Evolutionary conservation across 2,329 filamentous ascomycete species (phyloP), one percentile per base, ranked within the genome.

Genomic region (Lasiodiplodia gonubiensis): DNA sequence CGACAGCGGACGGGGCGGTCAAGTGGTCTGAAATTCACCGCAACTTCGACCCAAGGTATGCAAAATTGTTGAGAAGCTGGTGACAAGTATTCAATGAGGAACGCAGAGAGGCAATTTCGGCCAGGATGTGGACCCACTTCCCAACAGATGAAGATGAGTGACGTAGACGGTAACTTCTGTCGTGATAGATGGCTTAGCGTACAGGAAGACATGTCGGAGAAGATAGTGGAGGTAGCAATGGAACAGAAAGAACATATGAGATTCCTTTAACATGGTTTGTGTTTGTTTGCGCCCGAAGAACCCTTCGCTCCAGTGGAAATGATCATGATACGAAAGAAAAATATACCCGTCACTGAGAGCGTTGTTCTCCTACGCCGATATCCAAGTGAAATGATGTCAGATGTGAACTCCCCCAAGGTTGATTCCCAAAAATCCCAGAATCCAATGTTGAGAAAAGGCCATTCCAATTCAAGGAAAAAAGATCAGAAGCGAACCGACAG

Each of bases 321-420:
- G 39, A 35, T 60, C 25, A 60, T 48, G 39, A 49, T 39, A 39
- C 21, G 21, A 25, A 25, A 51, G 11, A 48, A 25, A 51, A 35
- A 48, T 30, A 21, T 37, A 4, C 30, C 59, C 59, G 46, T 51
- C 59, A 63, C 59, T 51, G 59, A 49, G 30, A 51, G 59, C 59
- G 42, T 21, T 51, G 59, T 63, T 52, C 59, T 63, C 59, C 46
- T 63, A 63, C 59, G 59, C 59, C 59, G 12, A 37, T 63, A 51
- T 35, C 55, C 42, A 49, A 33, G 37, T 21, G 33, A 61, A 48
- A 55, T 18, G 2, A 55, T 21, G 16, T 60, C 21, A 21, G 21
- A 48, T 63, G 37, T 49, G 18, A 33, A 33, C 12, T 37, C 59
- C 46, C 46, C 59, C 42, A 51, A 25, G 21, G 25, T 25, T 46